phyloP scores from a whole-genome alignment of 257 asterid species.

The Rubia yunnanensis region DNA sequence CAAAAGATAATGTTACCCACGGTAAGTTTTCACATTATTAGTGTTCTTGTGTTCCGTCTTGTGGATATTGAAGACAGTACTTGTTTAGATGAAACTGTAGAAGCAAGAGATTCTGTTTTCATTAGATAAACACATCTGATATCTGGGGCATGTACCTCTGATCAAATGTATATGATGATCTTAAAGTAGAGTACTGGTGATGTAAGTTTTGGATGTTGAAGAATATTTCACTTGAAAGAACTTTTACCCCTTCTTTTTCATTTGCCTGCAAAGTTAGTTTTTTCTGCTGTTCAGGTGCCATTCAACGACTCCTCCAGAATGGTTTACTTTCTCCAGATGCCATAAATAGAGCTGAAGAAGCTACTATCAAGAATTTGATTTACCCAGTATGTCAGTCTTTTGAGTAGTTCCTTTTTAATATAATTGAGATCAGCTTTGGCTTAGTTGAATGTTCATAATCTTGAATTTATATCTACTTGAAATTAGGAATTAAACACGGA shows the following conservation, averaged over 20 bases:
- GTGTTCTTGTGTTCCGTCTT: background rate
- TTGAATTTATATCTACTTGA: background rate
- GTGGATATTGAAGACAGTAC: background rate
- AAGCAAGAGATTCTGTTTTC: background rate
- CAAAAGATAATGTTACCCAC: constrained; percentile 83
- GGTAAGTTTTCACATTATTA: constrained; percentile 42
- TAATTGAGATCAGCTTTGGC: background rate
- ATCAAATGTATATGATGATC: background rate
- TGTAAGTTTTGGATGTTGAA: background rate
- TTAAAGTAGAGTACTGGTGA: background rate
- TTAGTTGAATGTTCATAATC: background rate
- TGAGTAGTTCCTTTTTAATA: background rate
- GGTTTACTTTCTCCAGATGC: constrained; percentile 73
- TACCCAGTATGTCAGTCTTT: constrained; percentile 56
- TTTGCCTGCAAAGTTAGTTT: background rate
- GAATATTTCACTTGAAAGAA: background rate
- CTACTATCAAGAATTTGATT: constrained; percentile 54
- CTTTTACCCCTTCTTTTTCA: background rate
- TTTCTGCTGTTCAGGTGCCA: constrained; percentile 57
- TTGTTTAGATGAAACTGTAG: background rate
- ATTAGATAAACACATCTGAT: too few relatives aligned
- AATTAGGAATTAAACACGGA: background rate
- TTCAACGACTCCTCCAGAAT: constrained; percentile 75
- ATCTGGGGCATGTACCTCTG: background rate
- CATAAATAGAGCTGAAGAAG: constrained; percentile 60